Evolutionary conservation across 2,329 filamentous ascomycete species (phyloP), one percentile per base, ranked within the genome.

Genomic region (Zymoseptoria brevis): DNA sequence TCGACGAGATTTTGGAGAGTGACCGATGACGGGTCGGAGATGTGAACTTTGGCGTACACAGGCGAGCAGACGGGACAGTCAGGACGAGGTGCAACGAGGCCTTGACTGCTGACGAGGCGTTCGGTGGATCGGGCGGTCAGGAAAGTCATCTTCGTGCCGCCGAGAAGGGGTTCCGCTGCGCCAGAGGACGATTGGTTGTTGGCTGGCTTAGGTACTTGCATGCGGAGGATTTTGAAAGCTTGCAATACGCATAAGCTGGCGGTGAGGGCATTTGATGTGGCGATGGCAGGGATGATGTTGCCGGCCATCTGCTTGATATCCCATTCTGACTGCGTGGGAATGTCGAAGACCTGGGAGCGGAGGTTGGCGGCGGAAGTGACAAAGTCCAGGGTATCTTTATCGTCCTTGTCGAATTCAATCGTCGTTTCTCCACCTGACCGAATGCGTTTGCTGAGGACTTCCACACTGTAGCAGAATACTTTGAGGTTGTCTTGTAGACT

Each of bases 271-370:
- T 99, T 99, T 0, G 94, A 97, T 0, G 94, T 99, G 4, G 94
- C 94, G 71, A 99, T 99, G 1, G 94, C 94, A 1, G 94, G 94
- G 62, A 99, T 99, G 68, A 99, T 99, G 72, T 99, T 99, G 57
- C 94, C 94, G 3, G 94, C 94, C 93, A 97, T 99, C 75, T 99
- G 83, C 77, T 99, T 99, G 69, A 94, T 92, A 71, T 97, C 92
- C 70, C 97, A 99, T 60, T 95, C 90, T 21, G 91, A 96, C 73
- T 90, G 93, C 4, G 80, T 77, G 57, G 93, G 88, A 59, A 99
- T 96, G 58, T 86, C 88, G 71, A 99, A 99, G n/a, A 96, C 81
- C 22, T 84, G 80, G 0, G 93, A 94, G 51, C 94, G 85, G 22
- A 99, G 83, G 69, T 99, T 99, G 29, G 93, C 90, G 66, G 88